A percentile compares a stretch with the other conserved stretches of the same genome.
phyloP scores from a whole-genome alignment of 2,329 filamentous ascomycete genomes.

The Beauveria pseudobassiana region DNA sequence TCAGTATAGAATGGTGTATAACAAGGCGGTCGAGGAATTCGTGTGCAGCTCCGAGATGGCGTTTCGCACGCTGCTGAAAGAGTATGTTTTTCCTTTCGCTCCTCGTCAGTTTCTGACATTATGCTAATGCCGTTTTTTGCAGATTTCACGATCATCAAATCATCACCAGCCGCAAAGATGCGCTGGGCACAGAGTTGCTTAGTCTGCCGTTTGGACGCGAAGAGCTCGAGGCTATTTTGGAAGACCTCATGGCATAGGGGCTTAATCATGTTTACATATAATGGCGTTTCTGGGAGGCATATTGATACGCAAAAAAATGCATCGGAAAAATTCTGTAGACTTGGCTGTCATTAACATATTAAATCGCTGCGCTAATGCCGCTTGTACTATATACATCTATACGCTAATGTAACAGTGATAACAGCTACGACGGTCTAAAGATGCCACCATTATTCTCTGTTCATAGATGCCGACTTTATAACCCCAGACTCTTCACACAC shows the following conservation, averaged over 20 bases:
- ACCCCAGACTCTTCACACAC: conserved; percentile 69
- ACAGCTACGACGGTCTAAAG: neutral
- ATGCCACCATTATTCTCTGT: too few species aligned
- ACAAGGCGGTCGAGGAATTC: conserved; percentile 93
- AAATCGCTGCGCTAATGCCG: neutral
- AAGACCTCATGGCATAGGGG: conserved; percentile 48
- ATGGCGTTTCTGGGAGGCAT: neutral
- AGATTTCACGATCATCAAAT: conserved; percentile 97
- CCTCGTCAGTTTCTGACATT: neutral
- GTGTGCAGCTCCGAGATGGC: conserved; percentile 96
- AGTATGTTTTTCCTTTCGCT: conserved; percentile 44
- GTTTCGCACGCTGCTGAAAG: conserved; percentile 87
- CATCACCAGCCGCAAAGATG: conserved; percentile 82
- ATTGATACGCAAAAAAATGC: neutral
- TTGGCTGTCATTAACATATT: neutral
- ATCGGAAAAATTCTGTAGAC: neutral
- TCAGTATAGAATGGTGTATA: conserved; percentile 88
- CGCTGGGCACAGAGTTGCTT: conserved; percentile 74
- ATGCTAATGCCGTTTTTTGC: conserved; percentile 20
- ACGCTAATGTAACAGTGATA: neutral
- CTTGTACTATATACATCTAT: neutral
- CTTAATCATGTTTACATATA: neutral
- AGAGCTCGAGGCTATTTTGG: conserved; percentile 81
- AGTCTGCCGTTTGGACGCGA: conserved; percentile 80
- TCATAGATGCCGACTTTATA: conserved; percentile 28